phyloP scores from a whole-genome alignment of 306 rosid genomes.

The Prunus fruticosa region DNA sequence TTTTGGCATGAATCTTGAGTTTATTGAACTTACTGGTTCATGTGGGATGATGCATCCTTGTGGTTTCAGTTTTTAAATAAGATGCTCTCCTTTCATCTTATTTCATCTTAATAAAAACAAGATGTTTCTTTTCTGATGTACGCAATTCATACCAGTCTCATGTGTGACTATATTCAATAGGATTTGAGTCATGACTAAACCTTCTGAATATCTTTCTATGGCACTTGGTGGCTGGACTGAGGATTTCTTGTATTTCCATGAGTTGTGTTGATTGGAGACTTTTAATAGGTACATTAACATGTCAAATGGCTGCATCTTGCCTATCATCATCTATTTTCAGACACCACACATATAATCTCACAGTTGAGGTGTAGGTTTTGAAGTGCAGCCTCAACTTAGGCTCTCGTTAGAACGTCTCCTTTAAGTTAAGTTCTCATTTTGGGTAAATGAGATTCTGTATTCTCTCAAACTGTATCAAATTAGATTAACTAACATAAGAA shows the following conservation, averaged over 20 bases:
- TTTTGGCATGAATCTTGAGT: not conserved
- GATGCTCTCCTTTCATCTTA: not conserved
- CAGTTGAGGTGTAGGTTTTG: not conserved
- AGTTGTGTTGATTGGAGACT: not conserved
- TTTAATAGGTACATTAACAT: not conserved
- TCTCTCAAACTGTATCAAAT: no score
- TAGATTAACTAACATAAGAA: not conserved
- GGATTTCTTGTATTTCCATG: not conserved
- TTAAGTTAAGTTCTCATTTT: not conserved
- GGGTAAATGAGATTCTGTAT: no score
- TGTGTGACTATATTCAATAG: no score
- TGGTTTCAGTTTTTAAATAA: not conserved
- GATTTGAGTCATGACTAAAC: not conserved
- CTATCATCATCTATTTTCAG: not conserved
- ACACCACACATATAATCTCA: not conserved
- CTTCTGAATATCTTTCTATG: not conserved
- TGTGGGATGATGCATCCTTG: not conserved
- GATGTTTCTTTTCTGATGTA: not conserved
- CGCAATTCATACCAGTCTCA: not conserved
- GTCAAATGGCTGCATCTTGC: conserved; percentile 8
- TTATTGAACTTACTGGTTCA: not conserved
- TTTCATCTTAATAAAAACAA: not conserved
- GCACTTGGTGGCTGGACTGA: not conserved
- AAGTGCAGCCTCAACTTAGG: not conserved
- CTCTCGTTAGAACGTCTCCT: not conserved